phyloP scores from a whole-genome alignment of 768 basidiomycete genomes.

The Tricholoma saponaceum region DNA sequence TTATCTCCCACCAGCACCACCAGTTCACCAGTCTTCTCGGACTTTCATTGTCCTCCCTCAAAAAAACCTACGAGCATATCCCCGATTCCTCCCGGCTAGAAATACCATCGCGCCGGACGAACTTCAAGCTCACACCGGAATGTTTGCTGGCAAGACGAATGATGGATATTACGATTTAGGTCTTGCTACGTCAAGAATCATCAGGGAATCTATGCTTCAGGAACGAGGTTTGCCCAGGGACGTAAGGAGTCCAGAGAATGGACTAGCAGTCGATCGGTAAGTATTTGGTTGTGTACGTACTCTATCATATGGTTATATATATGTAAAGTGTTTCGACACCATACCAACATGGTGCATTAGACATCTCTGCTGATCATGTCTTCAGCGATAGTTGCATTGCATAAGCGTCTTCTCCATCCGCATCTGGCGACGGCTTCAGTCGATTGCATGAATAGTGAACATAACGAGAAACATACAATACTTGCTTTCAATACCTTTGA shows the following conservation, averaged over 20 bases:
- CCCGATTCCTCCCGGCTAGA: conserved; percentile 57
- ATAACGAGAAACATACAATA: conserved; percentile 62
- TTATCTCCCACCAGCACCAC: conserved; percentile 65
- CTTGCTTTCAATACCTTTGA: conserved; percentile 83
- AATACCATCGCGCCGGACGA: conserved; percentile 75
- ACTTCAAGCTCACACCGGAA: conserved; percentile 80
- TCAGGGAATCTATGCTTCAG: conserved; percentile 51
- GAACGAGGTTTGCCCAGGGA: conserved; percentile 17
- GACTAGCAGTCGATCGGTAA: background rate
- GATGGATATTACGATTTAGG: conserved; percentile 91
- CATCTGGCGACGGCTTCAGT: conserved; percentile 48
- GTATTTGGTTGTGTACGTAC: background rate
- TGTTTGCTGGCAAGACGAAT: conserved; percentile 80
- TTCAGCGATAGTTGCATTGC: conserved; percentile 77
- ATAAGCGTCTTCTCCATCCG: conserved; percentile 93
- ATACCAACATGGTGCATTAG: background rate
- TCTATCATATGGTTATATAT: conserved; percentile 6
- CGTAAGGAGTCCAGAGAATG: background rate
- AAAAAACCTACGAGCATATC: conserved; percentile 38
- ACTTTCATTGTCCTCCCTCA: conserved; percentile 81
- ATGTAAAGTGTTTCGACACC: background rate
- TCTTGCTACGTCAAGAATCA: conserved; percentile 54
- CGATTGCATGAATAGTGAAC: background rate
- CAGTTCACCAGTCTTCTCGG: conserved; percentile 44
- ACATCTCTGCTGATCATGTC: background rate